phyloP scores from a whole-genome alignment of 768 basidiomycete genomes.

The Auricularia cornea region DNA sequence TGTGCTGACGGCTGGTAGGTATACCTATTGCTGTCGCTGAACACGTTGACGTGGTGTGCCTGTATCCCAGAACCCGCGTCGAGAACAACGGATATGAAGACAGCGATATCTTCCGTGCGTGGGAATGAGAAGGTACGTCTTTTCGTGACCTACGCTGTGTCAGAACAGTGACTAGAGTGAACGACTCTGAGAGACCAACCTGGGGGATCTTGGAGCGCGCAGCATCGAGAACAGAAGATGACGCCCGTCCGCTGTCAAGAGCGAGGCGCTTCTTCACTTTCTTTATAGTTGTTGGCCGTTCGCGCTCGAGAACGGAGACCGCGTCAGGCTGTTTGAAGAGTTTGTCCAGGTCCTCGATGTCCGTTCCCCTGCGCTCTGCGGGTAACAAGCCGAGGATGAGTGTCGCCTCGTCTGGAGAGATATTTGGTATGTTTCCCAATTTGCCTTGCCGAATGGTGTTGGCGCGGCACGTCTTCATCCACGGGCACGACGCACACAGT shows the following conservation, averaged over 20 bases:
- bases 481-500: slow-evolving; percentile 37
- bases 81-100: slow-evolving; percentile 35
- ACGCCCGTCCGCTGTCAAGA: slow-evolving; percentile 20
- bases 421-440: slow-evolving; percentile 39
- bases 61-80: slow-evolving; percentile 24
- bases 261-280: slow-evolving; percentile 34
- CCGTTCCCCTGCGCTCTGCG: slow-evolving; percentile 21
- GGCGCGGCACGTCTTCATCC: slow-evolving; percentile 28
- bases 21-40: background rate
- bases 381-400: slow-evolving; percentile 32
- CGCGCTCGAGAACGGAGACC: slow-evolving; percentile 22
- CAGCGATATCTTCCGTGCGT: slow-evolving; percentile 35
- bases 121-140: slow-evolving; percentile 40
- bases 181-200: slow-evolving; percentile 15
- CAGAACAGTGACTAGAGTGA: no score
- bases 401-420: slow-evolving; percentile 38
- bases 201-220: slow-evolving; percentile 26
- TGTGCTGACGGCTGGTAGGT: background rate
- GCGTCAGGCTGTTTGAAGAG: slow-evolving; percentile 23
- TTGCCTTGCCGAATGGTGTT: slow-evolving; percentile 28
- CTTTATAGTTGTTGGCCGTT: slow-evolving; percentile 31
- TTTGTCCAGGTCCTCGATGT: slow-evolving; percentile 42
- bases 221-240: slow-evolving; percentile 30
- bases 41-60: background rate
- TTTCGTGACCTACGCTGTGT: slow-evolving; percentile 34